Percentiles rank a stretch among this genome's conserved stretches.
Evolutionary conservation across 148 eudicot genomes (phyloP).

Genomic region (Selenicereus undatus): DNA sequence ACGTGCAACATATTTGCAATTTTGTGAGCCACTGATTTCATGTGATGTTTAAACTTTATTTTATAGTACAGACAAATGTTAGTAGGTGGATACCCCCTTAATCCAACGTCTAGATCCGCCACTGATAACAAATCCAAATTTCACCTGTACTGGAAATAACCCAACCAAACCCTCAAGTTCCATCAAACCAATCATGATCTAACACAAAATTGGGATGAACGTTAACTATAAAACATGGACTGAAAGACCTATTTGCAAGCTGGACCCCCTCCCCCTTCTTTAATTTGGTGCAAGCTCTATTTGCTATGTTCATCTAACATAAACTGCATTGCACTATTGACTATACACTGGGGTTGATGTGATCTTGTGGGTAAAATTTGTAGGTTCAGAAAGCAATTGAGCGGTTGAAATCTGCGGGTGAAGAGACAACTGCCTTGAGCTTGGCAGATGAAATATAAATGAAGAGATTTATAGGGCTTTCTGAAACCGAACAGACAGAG

Average conservation of each 20-base stretch:
- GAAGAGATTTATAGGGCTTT: background rate
- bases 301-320: background rate
- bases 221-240: background rate
- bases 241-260: too few relatives aligned
- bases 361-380: background rate
- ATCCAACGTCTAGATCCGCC: too few relatives aligned
- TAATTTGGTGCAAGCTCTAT: too few relatives aligned
- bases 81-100: too few relatives aligned
- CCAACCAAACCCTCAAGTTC: background rate
- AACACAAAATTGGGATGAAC: background rate
- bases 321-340: background rate
- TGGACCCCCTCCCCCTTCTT: too few relatives aligned
- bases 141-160: background rate
- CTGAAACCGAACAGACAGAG: background rate
- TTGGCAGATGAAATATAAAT: slow-evolving; percentile 24
- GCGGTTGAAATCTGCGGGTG: slow-evolving; percentile 40
- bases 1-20: too few relatives aligned
- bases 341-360: background rate
- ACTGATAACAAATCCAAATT: background rate
- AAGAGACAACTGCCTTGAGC: slow-evolving; percentile 26
- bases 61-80: too few relatives aligned
- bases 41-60: too few relatives aligned
- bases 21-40: too few relatives aligned
- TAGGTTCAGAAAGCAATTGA: slow-evolving; percentile 53
- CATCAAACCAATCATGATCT: background rate